Evolutionary conservation across 2,329 filamentous ascomycete species (phyloP).

Genomic region (Teratosphaeria viscida): DNA sequence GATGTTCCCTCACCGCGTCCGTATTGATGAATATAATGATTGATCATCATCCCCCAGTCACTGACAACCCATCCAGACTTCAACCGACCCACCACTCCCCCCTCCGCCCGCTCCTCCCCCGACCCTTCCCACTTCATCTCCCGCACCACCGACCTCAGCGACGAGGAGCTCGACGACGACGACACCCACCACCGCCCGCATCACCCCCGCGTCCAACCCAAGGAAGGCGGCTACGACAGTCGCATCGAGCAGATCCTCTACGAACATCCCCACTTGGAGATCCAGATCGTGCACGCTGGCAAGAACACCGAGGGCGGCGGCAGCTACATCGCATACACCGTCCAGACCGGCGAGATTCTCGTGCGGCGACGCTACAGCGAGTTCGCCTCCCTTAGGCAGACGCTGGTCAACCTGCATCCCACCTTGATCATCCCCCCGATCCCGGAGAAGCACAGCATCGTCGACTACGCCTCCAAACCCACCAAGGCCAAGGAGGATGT

Average conservation of each 20-base stretch:
- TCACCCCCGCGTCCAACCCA: constrained; percentile 42
- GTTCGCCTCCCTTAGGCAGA: constrained; percentile 81
- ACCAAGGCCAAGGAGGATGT: constrained; percentile 97
- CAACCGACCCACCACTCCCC: constrained; percentile 51
- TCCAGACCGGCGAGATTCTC: constrained; percentile 87
- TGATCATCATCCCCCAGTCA: too few relatives aligned
- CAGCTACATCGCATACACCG: constrained; percentile 94
- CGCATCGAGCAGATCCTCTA: constrained; percentile 96
- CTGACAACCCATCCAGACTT: constrained; percentile 31
- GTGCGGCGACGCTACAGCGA: constrained; percentile 93
- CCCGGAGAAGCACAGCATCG: constrained; percentile 97
- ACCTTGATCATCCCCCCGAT: constrained; percentile 94
- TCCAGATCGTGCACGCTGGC: constrained; percentile 86
- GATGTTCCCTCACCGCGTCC: constrained; percentile 32
- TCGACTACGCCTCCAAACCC: constrained; percentile 94
- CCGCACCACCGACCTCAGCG: constrained; percentile 44
- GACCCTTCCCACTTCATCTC: constrained; percentile 52
- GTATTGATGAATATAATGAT: constrained; percentile 3
- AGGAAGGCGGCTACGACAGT: constrained; percentile 84
- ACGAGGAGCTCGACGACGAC: constrained; percentile 47
- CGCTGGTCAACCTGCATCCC: constrained; percentile 82
- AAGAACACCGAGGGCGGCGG: constrained; percentile 90
- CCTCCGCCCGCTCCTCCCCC: constrained; percentile 61
- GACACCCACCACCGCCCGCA: constrained; percentile 22
- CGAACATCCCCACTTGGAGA: constrained; percentile 81